Base-by-base conservation (phyloP, 2,329 filamentous ascomycete genomes). In the Colletotrichum sp. region DNA sequence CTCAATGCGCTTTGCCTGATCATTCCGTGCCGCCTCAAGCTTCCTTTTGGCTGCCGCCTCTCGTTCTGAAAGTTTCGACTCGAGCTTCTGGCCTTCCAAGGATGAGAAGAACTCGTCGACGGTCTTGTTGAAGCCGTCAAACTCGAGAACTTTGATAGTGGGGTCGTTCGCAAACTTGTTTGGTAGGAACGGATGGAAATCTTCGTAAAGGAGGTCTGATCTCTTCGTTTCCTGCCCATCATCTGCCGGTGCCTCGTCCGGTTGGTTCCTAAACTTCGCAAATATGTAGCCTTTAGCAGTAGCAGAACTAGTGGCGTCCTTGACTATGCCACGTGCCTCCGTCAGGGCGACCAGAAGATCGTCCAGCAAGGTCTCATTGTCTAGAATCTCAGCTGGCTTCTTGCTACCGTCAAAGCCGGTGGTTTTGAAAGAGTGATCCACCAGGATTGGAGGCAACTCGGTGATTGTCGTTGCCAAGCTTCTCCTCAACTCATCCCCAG, bases 101-200 rank as follows among this genome's bases (percentile, higher is more conserved):
- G 96, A 98, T 0, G 97, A 98, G 82, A 98, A 98, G 85, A 98
- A 99, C 77, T 98, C 95, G 80, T 99, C 97, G 0, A 98, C 95
- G 0, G 95, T 97, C 80, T 93, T 94, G 82, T 98, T 98, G 86
- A 97, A 98, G 12, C 92, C 93, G 8, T 95, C 90, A 77, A 96
- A 95, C 68, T 94, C 90, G 15, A 98, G 80, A 18, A 98, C 91
- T 5, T 91, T 89, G 29, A 93, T 90, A 0, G 87, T 85, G 0
- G 91, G 86, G 70, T 95, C 91, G 8, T 90, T 87, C 75, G 92
- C 90, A 75, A 98, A 94, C 77, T 98, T 96, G 27, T 89, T 87
- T 0, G 97, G 97, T 51, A 93, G 87, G 82, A 98, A 98, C 0
- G 97, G 97, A 78, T 98, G 96, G 78, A 98, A 98, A 79, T 99